Evolutionary conservation across 805 yeast genomes (phyloP).

Genomic region (Candida tammaniensis): DNA sequence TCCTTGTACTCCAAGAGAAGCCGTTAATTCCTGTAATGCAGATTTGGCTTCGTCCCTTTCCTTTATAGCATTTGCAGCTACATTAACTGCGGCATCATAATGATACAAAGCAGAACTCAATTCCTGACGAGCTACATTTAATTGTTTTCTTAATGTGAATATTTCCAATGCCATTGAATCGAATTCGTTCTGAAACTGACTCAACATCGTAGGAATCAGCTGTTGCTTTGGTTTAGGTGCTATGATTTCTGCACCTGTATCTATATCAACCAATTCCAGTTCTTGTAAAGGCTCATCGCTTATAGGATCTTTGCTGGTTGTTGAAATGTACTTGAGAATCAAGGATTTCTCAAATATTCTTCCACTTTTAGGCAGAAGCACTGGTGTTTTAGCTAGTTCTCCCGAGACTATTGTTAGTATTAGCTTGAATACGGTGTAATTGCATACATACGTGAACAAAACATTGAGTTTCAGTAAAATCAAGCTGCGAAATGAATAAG

Average conservation of each 20-base stretch:
- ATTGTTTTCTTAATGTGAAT: constrained; percentile 70
- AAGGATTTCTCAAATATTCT: constrained; percentile 64
- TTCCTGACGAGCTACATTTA: constrained; percentile 64
- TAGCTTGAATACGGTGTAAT: background rate
- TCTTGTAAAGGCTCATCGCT: constrained; percentile 55
- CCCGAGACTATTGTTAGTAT: constrained; percentile 55
- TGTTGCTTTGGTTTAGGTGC: constrained; percentile 47
- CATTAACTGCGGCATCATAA: constrained; percentile 88
- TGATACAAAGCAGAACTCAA: constrained; percentile 75
- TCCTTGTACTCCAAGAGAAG: constrained; percentile 30
- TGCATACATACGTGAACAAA: constrained; percentile 20
- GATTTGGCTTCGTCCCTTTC: constrained; percentile 72
- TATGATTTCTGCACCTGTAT: constrained; percentile 18
- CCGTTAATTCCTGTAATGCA: constrained; percentile 59
- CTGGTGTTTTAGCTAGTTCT: constrained; percentile 65
- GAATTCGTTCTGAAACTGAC: constrained; percentile 84
- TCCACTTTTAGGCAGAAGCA: constrained; percentile 69
- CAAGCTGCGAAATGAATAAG: too few species aligned
- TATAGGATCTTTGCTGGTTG: constrained; percentile 75
- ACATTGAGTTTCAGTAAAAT: too few species aligned
- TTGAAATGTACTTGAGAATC: constrained; percentile 58
- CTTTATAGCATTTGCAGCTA: constrained; percentile 69
- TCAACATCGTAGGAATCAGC: constrained; percentile 75
- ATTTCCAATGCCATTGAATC: constrained; percentile 82
- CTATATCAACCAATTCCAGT: constrained; percentile 54